Evolutionary conservation across 345 rosid genomes (phyloP).

Genomic region (Odontarrhena argentea): DNA sequence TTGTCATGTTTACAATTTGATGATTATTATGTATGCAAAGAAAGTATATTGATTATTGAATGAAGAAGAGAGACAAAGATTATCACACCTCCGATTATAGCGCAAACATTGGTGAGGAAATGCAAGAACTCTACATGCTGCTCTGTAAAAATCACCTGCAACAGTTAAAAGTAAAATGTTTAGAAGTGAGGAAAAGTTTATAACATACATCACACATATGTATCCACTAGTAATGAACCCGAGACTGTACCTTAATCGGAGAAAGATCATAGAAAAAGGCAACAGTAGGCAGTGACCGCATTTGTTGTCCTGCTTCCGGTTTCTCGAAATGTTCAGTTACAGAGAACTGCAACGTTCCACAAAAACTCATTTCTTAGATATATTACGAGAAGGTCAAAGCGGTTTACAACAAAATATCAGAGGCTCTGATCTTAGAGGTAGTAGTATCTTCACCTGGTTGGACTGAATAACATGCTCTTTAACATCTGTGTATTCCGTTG

Average conservation of each 20-base stretch:
- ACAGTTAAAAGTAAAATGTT: constrained; percentile 8
- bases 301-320: constrained; percentile 43
- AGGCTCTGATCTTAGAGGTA: not conserved
- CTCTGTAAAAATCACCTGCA: constrained; percentile 69
- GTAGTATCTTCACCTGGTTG: constrained; percentile 58
- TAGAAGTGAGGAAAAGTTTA: not conserved
- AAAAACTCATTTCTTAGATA: not conserved
- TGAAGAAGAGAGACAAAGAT: not conserved
- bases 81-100: constrained; percentile 69
- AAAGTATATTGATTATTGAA: not conserved
- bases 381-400: not conserved
- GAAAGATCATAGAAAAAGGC: constrained; percentile 81
- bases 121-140: constrained; percentile 69
- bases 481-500: constrained; percentile 65
- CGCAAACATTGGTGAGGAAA: constrained; percentile 71
- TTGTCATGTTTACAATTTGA: not conserved
- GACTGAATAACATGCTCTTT: constrained; percentile 58
- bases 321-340: constrained; percentile 74
- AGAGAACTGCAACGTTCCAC: constrained; percentile 53
- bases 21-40: not conserved
- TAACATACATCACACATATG: not conserved
- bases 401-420: not conserved
- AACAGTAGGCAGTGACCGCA: constrained; percentile 54
- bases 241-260: constrained; percentile 70
- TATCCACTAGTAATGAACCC: not conserved